Evolutionary conservation across 768 basidiomycete species (phyloP).

Genomic region (Hericium erinaceus): DNA sequence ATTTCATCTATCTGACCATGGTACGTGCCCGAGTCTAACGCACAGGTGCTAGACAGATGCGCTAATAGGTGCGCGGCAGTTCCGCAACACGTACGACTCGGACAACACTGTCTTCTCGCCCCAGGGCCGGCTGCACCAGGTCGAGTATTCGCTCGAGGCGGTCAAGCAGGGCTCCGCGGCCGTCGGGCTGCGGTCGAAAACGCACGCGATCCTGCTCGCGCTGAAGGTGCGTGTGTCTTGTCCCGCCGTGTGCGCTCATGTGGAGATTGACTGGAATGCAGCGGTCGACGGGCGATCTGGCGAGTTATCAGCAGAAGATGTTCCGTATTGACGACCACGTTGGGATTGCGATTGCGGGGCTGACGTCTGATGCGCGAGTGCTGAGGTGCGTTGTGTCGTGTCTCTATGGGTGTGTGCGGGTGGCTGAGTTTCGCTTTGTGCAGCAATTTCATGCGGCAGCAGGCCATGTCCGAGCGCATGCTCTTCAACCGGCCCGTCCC

Average conservation of each 20-base stretch:
- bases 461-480: constrained; percentile 94
- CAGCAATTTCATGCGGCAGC: constrained; percentile 99
- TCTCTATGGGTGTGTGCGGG: not conserved
- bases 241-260: not conserved
- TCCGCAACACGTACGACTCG: constrained; percentile 95
- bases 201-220: constrained; percentile 85
- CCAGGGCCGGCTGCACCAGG: constrained; percentile 93
- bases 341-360: constrained; percentile 98
- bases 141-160: constrained; percentile 97
- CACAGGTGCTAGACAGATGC: not conserved
- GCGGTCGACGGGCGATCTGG: constrained; percentile 96
- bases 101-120: constrained; percentile 98
- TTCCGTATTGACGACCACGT: constrained; percentile 99
- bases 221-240: constrained; percentile 58
- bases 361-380: constrained; percentile 96
- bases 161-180: constrained; percentile 99
- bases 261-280: constrained; percentile 21
- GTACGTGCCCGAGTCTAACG: not conserved
- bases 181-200: constrained; percentile 91
- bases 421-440: not conserved
- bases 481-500: constrained; percentile 91
- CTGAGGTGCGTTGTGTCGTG: constrained; percentile 53
- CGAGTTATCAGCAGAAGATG: constrained; percentile 99
- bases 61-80: constrained; percentile 33
- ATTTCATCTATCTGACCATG: not conserved